Evolutionary conservation across 2,329 filamentous ascomycete species (phyloP), one percentile per base, ranked within the genome.

Genomic region (Clathrospora elynae): DNA sequence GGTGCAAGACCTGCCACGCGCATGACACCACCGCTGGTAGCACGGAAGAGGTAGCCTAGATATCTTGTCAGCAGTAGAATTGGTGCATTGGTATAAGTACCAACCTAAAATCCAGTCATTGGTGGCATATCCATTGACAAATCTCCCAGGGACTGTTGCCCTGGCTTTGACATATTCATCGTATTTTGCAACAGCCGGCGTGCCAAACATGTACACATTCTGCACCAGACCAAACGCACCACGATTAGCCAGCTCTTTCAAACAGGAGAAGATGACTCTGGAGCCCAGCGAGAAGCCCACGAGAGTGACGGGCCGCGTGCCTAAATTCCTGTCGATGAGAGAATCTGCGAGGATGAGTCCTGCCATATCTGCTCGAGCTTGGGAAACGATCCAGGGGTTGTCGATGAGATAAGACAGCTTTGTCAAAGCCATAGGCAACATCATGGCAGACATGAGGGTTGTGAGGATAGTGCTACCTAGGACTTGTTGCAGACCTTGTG

Each of bases 351-450:
- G 79, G 66, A 99, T 95, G 32, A 96, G 80, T 3, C 93, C 93
- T 6, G 92, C 89, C 42, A 88, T 80, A 61, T 87, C 91, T 19
- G 93, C 93, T 59, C 93, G 84, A 61, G 93, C 90, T 35, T 96
- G 81, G 1, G 93, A 97, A n/a, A 96, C 91, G 17, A 87, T 90
- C 93, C 93, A 99, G 0, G 93, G 93, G 64, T 99, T 99, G 71
- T 99, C 93, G 55, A 99, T 96, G 13, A 99, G 79, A 64, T 99
- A 99, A 1, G 92, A 84, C 7, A 99, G 81, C 67, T 99, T 99
- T 0, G 92, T 91, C 30, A 99, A 75, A 18, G 96, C 86, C 28
- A 99, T 82, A 2, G 93, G 93, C n/a, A 96, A 75, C 67, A 95
- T 90, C 36, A 99, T 76, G 22, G 91, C 90, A 26, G 91, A 87